Evolutionary conservation across 371 early-diverging fungal species (phyloP), one percentile per base, ranked within the genome.

Genomic region (Quaeritorhiza haematococci): DNA sequence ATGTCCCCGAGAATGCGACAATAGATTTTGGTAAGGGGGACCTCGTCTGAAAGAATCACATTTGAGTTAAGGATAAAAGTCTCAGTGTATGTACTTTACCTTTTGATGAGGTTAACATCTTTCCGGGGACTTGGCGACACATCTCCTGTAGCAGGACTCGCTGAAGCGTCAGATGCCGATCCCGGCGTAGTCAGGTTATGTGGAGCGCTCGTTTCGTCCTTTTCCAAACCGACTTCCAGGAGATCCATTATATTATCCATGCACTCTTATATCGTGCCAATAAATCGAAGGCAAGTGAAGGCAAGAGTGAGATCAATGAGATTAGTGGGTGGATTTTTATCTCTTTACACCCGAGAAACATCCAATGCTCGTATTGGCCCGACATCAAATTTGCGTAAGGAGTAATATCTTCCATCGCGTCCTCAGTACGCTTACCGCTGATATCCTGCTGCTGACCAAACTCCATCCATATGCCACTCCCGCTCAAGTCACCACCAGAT

Each of bases 361-460:
- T n/a, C n/a, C n/a, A n/a, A n/a, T n/a, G n/a, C n/a, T n/a, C n/a
- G n/a, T n/a, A n/a, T n/a, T n/a, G n/a, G n/a, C n/a, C n/a, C n/a
- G n/a, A n/a, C n/a, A n/a, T n/a, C n/a, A n/a, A n/a, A n/a, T n/a
- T n/a, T n/a, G n/a, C n/a, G n/a, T n/a, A n/a, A n/a, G n/a, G n/a
- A n/a, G n/a, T n/a, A n/a, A n/a, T n/a, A n/a, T 8, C 33, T 26
- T 46, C 6, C 45, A 15, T 27, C 28, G 1, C 55, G 13, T 7
- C 2, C 26, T 28, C 24, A 1, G 23, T 26, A 45, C 21, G 10
- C 55, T 5, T 41, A 63, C 64, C 64, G 27, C 78, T 77, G 1
- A 86, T 80, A 72, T 86, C 86, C 62, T 86, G 86, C 50, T 86
- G 86, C 28, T 67, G 76, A 13, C 86, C 86, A 69, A 84, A 74